Base-by-base conservation (phyloP, 2,329 filamentous ascomycete genomes). In the Colletotrichum destructivum region DNA sequence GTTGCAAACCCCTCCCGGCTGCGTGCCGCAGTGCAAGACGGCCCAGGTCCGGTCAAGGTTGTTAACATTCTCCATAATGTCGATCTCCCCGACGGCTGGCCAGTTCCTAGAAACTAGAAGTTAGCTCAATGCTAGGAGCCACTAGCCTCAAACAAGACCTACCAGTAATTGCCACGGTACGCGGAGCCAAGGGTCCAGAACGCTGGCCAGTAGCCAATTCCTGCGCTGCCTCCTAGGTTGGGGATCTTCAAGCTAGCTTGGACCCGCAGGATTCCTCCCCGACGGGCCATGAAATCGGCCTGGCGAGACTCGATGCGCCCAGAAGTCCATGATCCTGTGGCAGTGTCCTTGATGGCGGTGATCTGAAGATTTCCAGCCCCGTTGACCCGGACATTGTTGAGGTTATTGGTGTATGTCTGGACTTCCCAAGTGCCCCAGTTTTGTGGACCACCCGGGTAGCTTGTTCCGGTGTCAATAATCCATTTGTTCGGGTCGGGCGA, bases 51-150 rank as follows among this genome's bases (percentile, higher is more conserved):
- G 4, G 79, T 83, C 2, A 87, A 89, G 0, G 86, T 88, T 94
- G 70, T 90, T 89, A 55, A 94, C 85, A 69, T 94, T 89, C 71
- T 91, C 85, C n/a, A 82, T 83, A 4, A 93, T 86, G 52, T 92
- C 85, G 0, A 93, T 85, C 71, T 87, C 89, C 15, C 88, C 87
- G 70, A 70, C 68, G 12, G 55, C 35, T 4, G 68, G 68, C 88
- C 88, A 90, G 56, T 72, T 67, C 46, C 56, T 62, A 2, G 76
- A 79, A 82, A 26, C 77, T 35, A 77, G 0, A 82, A 82, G 79
- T 89, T 89, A 8, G 79, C 80, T 89, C 79, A 18, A 73, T 75
- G 89, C 87, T 73, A 84, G 89, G 76, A 82, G 82, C n/a, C 15
- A 21, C 18, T 35, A 35, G 6, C 9, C 72, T 81, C 78, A 55